Evolutionary conservation across 2,329 filamentous ascomycete species (phyloP).

Genomic region (Xenoacremonium recifei): DNA sequence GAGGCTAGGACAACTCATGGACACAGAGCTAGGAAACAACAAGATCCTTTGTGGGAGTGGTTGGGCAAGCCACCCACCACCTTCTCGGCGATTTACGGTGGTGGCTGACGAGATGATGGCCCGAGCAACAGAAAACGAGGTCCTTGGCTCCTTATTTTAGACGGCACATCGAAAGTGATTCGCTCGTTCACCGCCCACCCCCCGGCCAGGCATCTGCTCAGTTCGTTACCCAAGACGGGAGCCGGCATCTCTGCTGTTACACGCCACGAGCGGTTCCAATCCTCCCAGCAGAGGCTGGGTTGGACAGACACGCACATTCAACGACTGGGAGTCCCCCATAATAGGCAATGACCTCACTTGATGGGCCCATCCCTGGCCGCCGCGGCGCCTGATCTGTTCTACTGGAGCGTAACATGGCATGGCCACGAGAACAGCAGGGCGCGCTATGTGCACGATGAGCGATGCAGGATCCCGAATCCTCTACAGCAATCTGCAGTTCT

Average conservation of each 20-base stretch:
- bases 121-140: not conserved
- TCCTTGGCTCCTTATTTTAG: not conserved
- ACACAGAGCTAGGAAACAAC: too few relatives aligned
- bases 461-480: not conserved
- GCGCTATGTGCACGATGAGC: not conserved
- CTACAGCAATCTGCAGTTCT: not conserved
- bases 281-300: not conserved
- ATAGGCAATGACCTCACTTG: not conserved
- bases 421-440: conserved; percentile 1
- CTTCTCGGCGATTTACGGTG: not conserved
- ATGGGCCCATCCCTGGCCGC: not conserved
- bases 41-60: too few relatives aligned
- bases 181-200: not conserved
- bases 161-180: not conserved
- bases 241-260: not conserved
- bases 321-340: not conserved
- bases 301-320: not conserved
- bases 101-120: not conserved
- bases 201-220: not conserved
- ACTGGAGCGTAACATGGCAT: not conserved
- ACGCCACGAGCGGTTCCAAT: not conserved
- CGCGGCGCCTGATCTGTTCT: not conserved
- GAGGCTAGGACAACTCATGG: too few relatives aligned
- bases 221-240: not conserved
- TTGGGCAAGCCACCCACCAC: not conserved